A percentile compares a stretch with the other conserved stretches of the same genome.
These are phyloP conservation scores for Dothiorella sarmentorum DNA, from an alignment of 2,329 filamentous ascomycete species.

Conservation along the genomic window DNA sequence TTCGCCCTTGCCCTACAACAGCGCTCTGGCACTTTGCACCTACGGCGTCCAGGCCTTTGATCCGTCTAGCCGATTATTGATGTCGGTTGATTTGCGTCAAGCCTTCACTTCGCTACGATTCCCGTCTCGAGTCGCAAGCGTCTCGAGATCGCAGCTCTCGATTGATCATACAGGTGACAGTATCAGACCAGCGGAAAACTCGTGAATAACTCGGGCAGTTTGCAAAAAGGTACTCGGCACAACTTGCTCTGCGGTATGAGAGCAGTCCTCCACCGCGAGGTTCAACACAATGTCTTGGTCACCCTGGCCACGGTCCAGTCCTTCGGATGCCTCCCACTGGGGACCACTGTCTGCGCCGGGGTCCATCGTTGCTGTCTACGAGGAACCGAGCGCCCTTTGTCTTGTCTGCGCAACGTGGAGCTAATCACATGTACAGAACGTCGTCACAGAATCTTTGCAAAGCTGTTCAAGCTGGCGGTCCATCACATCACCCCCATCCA, in stretches of 20 bases:
- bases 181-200: slow-evolving; percentile 45
- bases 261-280: slow-evolving; percentile 15
- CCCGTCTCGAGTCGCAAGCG: slow-evolving; percentile 54
- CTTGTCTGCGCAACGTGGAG: slow-evolving; percentile 8
- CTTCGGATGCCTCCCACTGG: slow-evolving; percentile 1
- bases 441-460: slow-evolving; percentile 17
- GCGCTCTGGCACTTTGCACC: neutral
- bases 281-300: slow-evolving; percentile 18
- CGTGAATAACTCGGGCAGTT: slow-evolving; percentile 20
- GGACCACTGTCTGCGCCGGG: slow-evolving; percentile 16
- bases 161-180: slow-evolving; percentile 55
- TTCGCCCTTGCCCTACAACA: neutral
- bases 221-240: slow-evolving; percentile 16
- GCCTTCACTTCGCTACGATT: slow-evolving; percentile 53
- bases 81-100: slow-evolving; percentile 58
- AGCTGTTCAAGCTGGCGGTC: slow-evolving; percentile 41
- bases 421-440: slow-evolving; percentile 14
- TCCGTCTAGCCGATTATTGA: slow-evolving; percentile 39
- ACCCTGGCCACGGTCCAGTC: slow-evolving; percentile 16
- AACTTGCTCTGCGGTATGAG: slow-evolving; percentile 10
- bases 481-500: slow-evolving; percentile 36
- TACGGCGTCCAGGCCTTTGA: slow-evolving; percentile 4
- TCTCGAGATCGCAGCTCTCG: slow-evolving; percentile 56
- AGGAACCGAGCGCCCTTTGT: slow-evolving; percentile 14
- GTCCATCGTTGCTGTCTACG: slow-evolving; percentile 18